Percentiles rank a stretch among this genome's conserved stretches.
phyloP scores from a whole-genome alignment of 768 basidiomycete species.

The Heimioporus sp. region DNA sequence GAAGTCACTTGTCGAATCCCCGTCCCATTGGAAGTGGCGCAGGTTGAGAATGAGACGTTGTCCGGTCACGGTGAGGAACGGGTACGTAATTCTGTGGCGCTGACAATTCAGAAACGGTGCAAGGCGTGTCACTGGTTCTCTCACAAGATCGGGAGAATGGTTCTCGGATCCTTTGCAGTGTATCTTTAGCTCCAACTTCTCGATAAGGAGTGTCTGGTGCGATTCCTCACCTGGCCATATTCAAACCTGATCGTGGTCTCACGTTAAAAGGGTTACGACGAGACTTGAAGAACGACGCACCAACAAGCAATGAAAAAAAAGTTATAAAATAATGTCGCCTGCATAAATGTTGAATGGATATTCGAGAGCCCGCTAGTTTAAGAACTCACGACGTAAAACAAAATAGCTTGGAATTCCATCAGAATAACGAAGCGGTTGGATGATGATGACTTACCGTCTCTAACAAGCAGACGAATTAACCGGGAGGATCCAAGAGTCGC shows the following conservation, averaged over 20 bases:
- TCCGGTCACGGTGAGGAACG: background rate
- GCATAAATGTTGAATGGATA: too few species aligned
- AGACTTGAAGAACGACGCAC: background rate
- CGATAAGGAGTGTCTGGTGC: too few species aligned
- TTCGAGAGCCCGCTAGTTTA: too few species aligned
- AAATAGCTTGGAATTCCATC: background rate
- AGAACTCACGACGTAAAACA: constrained; percentile 1
- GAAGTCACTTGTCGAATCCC: background rate
- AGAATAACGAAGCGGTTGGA: background rate
- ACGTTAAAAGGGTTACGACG: background rate
- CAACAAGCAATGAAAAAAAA: too few species aligned
- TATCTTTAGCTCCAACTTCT: too few species aligned
- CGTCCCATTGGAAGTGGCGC: background rate
- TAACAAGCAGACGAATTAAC: too few species aligned
- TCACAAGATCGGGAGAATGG: background rate
- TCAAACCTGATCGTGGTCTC: background rate
- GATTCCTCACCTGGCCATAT: too few species aligned
- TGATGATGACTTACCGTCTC: constrained; percentile 10
- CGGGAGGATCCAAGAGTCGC: too few species aligned
- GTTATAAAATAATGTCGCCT: background rate
- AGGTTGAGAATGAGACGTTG: constrained; percentile 1
- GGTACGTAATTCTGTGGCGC: too few species aligned
- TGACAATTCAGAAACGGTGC: background rate
- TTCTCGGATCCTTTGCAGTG: background rate
- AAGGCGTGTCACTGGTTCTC: background rate